A percentile compares a stretch with the other conserved stretches of the same genome.
Conservation (phyloP, 768 basidiomycete genomes). For the Collybia sp. region DNA sequence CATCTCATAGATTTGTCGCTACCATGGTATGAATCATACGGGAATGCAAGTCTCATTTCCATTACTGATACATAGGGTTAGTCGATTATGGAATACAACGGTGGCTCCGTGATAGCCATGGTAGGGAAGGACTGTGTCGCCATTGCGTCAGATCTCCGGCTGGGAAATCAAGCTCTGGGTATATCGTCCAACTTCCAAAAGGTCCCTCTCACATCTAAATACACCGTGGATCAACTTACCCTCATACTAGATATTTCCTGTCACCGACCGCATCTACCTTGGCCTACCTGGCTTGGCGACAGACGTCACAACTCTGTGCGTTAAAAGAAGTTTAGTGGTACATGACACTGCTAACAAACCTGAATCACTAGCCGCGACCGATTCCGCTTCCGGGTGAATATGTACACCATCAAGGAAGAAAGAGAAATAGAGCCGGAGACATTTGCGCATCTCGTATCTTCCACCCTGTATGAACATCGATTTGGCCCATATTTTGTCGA, state of each 20-base stretch:
- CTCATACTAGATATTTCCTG: constrained; percentile 75
- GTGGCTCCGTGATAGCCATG: constrained; percentile 99
- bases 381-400: constrained; percentile 92
- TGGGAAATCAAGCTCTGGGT: constrained; percentile 84
- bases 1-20: constrained; percentile 9
- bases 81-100: constrained; percentile 93
- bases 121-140: constrained; percentile 98
- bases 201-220: constrained; percentile 37
- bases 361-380: constrained; percentile 66
- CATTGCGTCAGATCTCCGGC: constrained; percentile 90
- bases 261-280: constrained; percentile 88
- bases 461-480: constrained; percentile 91
- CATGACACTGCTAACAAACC: not conserved
- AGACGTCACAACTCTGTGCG: constrained; percentile 89
- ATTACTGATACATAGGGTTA: constrained; percentile 18
- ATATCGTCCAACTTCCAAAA: constrained; percentile 94
- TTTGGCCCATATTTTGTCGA: constrained; percentile 97
- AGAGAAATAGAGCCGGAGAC: constrained; percentile 95
- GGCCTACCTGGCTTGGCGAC: constrained; percentile 92
- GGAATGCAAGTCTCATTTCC: constrained; percentile 7
- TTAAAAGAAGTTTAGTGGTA: constrained; percentile 5
- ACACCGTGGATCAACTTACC: constrained; percentile 11
- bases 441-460: constrained; percentile 92
- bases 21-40: constrained; percentile 33
- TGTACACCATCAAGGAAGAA: constrained; percentile 99